A percentile compares a stretch with the other conserved stretches of the same genome.
These are phyloP conservation scores for Houttuynia cordata DNA, from an alignment of 164 flowering plant species.

Conservation along the genomic window DNA sequence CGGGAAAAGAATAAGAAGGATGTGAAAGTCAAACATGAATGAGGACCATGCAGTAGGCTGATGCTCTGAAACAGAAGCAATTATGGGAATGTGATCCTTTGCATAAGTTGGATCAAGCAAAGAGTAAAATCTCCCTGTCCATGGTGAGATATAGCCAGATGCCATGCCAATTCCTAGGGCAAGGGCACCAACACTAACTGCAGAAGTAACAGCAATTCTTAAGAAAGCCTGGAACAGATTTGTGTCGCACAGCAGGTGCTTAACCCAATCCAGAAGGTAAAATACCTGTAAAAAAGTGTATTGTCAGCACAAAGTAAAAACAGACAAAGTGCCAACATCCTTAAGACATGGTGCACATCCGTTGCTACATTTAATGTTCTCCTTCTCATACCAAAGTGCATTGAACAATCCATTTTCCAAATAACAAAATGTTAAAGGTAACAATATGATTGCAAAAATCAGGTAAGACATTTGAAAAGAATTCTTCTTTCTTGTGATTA, in stretches of 20 bases:
- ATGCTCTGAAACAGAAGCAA: conserved; percentile 99
- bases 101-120: conserved; percentile 97
- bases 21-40: conserved; percentile 98
- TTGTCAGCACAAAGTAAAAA: neutral
- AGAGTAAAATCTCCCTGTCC: conserved; percentile 98
- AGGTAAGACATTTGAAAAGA: neutral
- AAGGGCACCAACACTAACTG: conserved; percentile 60
- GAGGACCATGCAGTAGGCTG: conserved; percentile 99
- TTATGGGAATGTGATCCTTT: conserved; percentile 95
- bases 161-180: conserved; percentile 90
- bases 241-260: conserved; percentile 60
- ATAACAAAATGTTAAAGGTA: neutral
- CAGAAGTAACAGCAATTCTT: conserved; percentile 69
- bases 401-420: neutral
- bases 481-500: neutral
- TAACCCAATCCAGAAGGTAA: conserved; percentile 89
- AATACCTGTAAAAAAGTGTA: conserved; percentile 49
- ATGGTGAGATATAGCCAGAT: conserved; percentile 95
- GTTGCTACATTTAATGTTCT: neutral
- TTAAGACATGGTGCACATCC: neutral
- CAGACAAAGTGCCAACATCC: neutral
- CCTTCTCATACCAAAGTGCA: neutral
- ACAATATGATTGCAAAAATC: no score
- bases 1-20: conserved; percentile 87
- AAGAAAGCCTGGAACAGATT: conserved; percentile 77